Percentiles rank a stretch among this genome's conserved stretches.
Evolutionary conservation across 106 monocot species (phyloP).

Genomic region (Iris macrosiphon): DNA sequence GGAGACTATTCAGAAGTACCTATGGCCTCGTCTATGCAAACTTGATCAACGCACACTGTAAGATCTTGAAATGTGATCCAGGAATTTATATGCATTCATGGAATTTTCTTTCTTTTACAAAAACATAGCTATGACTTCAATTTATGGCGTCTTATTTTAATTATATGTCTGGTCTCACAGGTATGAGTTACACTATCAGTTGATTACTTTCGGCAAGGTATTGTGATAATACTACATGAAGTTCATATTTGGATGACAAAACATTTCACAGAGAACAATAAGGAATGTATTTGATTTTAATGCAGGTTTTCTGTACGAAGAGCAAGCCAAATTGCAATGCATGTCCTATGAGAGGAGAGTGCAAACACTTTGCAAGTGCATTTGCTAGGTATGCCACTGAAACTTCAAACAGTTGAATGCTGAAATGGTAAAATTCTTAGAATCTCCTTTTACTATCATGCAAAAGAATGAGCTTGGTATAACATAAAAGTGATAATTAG

Average conservation of each 20-base stretch:
- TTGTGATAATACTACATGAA: not conserved
- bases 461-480: too few relatives aligned
- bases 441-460: too few relatives aligned
- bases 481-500: too few relatives aligned
- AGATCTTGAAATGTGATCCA: conserved; percentile 7
- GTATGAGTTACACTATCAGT: conserved; percentile 66
- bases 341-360: conserved; percentile 68
- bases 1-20: conserved; percentile 50
- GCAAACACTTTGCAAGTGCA: conserved; percentile 75
- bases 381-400: conserved; percentile 43
- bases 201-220: conserved; percentile 81
- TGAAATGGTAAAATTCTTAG: too few relatives aligned
- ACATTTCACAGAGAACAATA: not conserved
- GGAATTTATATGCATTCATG: not conserved
- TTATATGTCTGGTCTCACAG: conserved; percentile 9
- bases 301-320: conserved; percentile 76
- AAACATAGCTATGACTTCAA: not conserved
- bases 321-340: conserved; percentile 74
- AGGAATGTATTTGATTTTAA: not conserved
- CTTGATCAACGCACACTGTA: conserved; percentile 66
- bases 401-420: too few relatives aligned
- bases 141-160: too few relatives aligned
- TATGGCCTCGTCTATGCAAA: conserved; percentile 31
- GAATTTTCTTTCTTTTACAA: not conserved
- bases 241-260: not conserved